A percentile compares a stretch with the other conserved stretches of the same genome.
These are phyloP conservation scores for Albophoma yamanashiensis DNA, from an alignment of 2,329 filamentous ascomycete genomes.

Conservation along the genomic window DNA sequence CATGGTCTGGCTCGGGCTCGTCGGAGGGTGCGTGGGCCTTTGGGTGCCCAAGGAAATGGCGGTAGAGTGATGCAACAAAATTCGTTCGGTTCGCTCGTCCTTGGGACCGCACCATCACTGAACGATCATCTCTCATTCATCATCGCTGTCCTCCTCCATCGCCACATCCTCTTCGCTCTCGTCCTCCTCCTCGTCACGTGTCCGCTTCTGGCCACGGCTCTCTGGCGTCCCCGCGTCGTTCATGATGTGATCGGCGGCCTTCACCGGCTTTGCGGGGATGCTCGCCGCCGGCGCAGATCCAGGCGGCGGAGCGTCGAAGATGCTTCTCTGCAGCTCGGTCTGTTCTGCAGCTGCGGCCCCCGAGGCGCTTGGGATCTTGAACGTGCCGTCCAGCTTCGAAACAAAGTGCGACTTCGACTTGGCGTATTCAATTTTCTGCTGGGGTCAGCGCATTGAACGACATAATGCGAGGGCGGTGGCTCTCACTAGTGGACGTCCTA, in stretches of 20 bases:
- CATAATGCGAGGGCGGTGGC: not conserved
- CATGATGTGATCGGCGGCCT: constrained; percentile 34
- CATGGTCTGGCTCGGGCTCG: constrained; percentile 78
- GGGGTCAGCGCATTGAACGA: not conserved
- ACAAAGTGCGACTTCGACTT: constrained; percentile 83
- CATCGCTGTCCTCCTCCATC: constrained; percentile 63
- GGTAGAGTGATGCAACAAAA: constrained; percentile 16
- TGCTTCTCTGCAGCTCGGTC: constrained; percentile 67
- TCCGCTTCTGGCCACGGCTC: constrained; percentile 56
- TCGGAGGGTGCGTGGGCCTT: constrained; percentile 71
- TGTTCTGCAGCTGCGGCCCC: constrained; percentile 48
- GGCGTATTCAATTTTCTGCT: constrained; percentile 79
- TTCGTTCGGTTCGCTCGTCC: not conserved
- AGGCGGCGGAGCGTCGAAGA: constrained; percentile 60
- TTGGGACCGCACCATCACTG: not conserved
- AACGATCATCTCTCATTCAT: constrained; percentile 38
- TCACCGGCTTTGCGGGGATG: constrained; percentile 37
- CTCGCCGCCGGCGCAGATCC: constrained; percentile 31
- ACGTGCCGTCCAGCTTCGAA: constrained; percentile 85
- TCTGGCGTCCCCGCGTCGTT: constrained; percentile 42
- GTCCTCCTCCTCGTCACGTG: constrained; percentile 53
- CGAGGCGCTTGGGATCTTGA: constrained; percentile 52
- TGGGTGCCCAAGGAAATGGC: constrained; percentile 64
- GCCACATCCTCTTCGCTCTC: constrained; percentile 59
- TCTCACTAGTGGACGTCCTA: constrained; percentile 75